Evolutionary conservation across 2,329 filamentous ascomycete genomes (phyloP).

Genomic region (Xylaria hypoxylon): DNA sequence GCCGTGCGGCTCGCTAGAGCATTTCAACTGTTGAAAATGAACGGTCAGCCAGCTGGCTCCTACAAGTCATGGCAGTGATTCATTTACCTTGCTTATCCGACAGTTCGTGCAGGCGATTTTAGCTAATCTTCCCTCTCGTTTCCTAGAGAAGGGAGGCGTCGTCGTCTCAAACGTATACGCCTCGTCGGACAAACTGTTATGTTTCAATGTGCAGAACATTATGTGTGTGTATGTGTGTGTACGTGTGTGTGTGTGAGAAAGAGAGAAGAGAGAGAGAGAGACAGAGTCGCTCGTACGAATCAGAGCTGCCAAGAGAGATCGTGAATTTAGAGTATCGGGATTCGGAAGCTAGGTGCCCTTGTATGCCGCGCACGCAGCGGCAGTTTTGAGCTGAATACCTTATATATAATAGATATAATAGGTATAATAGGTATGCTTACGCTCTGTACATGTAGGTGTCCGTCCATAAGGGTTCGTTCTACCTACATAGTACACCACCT

Average conservation of each 20-base stretch:
- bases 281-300: not conserved
- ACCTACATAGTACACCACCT: slow-evolving; percentile 5
- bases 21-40: slow-evolving; percentile 33
- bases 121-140: slow-evolving; percentile 37
- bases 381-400: slow-evolving; percentile 26
- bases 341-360: slow-evolving; percentile 29
- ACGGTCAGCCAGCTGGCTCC: slow-evolving; percentile 16
- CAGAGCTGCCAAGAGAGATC: slow-evolving; percentile 22
- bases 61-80: not conserved
- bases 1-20: slow-evolving; percentile 35
- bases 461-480: slow-evolving; percentile 24
- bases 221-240: no score
- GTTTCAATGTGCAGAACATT: slow-evolving; percentile 41
- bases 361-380: slow-evolving; percentile 31
- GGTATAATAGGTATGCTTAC: slow-evolving; percentile 17
- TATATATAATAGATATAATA: slow-evolving; percentile 26
- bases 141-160: slow-evolving; percentile 38
- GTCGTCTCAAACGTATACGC: slow-evolving; percentile 40
- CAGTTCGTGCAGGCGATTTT: slow-evolving; percentile 40
- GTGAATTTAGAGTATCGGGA: slow-evolving; percentile 28
- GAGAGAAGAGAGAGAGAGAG: no score
- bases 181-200: slow-evolving; percentile 36
- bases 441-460: slow-evolving; percentile 7
- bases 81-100: slow-evolving; percentile 40
- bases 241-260: no score